Conservation (phyloP, 2,329 filamentous ascomycete species). For the Chrysoporthe austroafricana region DNA sequence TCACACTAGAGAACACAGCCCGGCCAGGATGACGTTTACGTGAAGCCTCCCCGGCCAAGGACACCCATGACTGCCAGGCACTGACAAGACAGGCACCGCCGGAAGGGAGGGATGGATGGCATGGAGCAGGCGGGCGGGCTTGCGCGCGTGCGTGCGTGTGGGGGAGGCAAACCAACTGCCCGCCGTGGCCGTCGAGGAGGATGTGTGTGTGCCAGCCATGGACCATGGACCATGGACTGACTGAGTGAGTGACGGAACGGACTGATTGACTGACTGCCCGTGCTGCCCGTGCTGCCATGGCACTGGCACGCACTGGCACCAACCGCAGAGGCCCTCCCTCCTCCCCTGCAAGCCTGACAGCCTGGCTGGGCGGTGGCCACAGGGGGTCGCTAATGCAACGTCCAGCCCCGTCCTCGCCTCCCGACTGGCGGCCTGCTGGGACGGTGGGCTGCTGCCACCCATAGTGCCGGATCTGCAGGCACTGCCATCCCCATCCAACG, state of each 20-base stretch:
- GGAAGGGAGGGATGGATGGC: not conserved
- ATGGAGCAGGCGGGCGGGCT: no score
- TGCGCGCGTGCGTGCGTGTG: no score
- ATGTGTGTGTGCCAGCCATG: no score
- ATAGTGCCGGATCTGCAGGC: slow-evolving; percentile 1
- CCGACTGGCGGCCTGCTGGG: slow-evolving; percentile 12
- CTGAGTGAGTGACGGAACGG: no score
- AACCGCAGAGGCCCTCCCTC: no score
- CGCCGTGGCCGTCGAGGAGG: no score
- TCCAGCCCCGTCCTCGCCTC: not conserved
- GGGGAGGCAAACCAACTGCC: no score
- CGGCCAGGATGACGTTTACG: slow-evolving; percentile 23
- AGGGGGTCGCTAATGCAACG: not conserved
- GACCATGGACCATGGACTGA: no score
- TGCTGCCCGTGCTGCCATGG: not conserved
- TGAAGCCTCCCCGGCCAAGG: slow-evolving; percentile 11
- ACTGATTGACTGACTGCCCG: no score
- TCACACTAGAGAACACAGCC: slow-evolving; percentile 8
- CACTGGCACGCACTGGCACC: not conserved
- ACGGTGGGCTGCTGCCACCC: not conserved
- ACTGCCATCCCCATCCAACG: slow-evolving; percentile 1
- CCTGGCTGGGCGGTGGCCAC: not conserved
- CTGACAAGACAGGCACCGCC: no score
- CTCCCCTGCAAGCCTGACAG: no score
- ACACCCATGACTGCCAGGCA: slow-evolving; percentile 17